These are phyloP conservation scores for Gloeopeniophorella convolvens DNA, from an alignment of 768 basidiomycete species.

Conservation along the genomic window DNA sequence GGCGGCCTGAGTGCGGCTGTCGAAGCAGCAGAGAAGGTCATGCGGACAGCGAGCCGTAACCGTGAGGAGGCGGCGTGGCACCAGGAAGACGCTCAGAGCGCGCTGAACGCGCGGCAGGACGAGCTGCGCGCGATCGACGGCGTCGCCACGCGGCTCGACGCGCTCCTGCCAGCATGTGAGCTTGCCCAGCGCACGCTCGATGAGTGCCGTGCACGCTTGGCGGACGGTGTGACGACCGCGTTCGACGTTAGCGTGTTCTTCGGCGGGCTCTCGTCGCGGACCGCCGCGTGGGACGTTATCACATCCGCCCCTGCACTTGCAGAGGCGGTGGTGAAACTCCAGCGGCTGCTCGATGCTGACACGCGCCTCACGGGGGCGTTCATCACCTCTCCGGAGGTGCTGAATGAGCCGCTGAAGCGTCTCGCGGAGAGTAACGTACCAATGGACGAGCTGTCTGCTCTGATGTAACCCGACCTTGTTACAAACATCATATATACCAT, in stretches of 20 bases:
- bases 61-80: not conserved
- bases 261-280: not conserved
- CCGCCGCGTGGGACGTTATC: not conserved
- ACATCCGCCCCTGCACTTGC: not conserved
- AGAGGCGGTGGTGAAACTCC: not conserved
- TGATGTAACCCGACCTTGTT: too few relatives aligned
- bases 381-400: not conserved
- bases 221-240: not conserved
- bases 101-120: not conserved
- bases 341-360: not conserved
- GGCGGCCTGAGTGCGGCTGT: not conserved
- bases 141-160: not conserved
- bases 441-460: not conserved
- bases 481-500: too few relatives aligned
- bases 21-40: not conserved
- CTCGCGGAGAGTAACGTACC: not conserved
- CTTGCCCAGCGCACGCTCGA: not conserved
- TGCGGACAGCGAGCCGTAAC: not conserved
- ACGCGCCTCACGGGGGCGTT: not conserved
- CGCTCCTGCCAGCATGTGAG: not conserved
- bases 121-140: not conserved
- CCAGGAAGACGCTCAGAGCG: not conserved
- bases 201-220: not conserved
- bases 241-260: not conserved
- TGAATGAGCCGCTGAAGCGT: not conserved